Base-by-base conservation (phyloP, 495 filamentous ascomycete species). In the Aspergillus egyptiacus region DNA sequence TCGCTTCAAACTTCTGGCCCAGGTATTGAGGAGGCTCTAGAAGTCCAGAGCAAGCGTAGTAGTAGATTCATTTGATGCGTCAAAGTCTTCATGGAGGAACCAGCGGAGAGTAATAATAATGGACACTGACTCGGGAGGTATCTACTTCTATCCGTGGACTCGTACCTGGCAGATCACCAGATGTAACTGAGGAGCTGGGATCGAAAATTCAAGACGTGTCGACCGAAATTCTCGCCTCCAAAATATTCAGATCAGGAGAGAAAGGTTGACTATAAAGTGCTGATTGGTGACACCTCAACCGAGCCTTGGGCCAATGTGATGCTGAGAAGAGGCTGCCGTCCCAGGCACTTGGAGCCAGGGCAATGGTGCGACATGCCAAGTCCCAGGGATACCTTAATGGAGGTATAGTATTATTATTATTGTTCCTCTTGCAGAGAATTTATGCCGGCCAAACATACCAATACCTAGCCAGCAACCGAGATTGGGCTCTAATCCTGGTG, bases 361-460 rank as follows among this genome's bases (percentile, higher is more conserved):
- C 44, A 45, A 55, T 55, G 53, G 53, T 55, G 53, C 41, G 53
- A 50, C 52, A 50, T 11, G 40, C 39, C 48, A 15, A 52, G 50
- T 28, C 39, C 7, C 24, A 32, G 35, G 35, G 35, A 30, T n/a
- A 25, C 8, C 13, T 6, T n/a, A n/a, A n/a, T n/a, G n/a, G n/a
- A n/a, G n/a, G n/a, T n/a, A n/a, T n/a, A n/a, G n/a, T n/a, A n/a
- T n/a, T n/a, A n/a, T n/a, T n/a, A n/a, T 14, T 22, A 25, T 13
- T 27, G 35, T 17, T 6, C 40, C 25, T 28, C 19, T 32, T n/a
- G 46, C 36, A 28, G 36, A 27, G 36, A 36, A 37, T 36, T 20
- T 25, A 19, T 19, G 24, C n/a, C 5, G 17, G 36, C 34, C 47
- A 41, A 25, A 41, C 25, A 15, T 36, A 6, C 13, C 11, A 15